A percentile compares a stretch with the other conserved stretches of the same genome.
phyloP scores from a whole-genome alignment of 2,329 filamentous ascomycete genomes.

The Stagonosporopsis tanaceti region DNA sequence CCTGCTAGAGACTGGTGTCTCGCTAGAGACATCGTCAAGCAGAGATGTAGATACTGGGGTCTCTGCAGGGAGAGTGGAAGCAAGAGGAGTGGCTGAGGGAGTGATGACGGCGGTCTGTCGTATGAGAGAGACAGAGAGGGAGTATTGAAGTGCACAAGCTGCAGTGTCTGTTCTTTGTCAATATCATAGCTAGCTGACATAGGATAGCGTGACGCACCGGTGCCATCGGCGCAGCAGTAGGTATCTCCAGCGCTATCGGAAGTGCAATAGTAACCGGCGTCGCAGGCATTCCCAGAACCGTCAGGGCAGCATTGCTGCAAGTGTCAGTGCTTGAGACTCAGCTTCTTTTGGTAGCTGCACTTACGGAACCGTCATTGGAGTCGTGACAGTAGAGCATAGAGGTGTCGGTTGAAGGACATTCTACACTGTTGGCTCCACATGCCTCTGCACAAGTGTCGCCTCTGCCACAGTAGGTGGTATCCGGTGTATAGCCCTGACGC shows the following conservation, averaged over 20 bases:
- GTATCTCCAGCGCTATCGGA: constrained; percentile 60
- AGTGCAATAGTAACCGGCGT: constrained; percentile 69
- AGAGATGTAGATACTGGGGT: constrained; percentile 9
- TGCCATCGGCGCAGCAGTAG: constrained; percentile 67
- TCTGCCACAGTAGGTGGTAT: constrained; percentile 58
- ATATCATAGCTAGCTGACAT: not conserved
- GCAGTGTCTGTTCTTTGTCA: constrained; percentile 50
- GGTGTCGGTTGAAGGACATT: constrained; percentile 59
- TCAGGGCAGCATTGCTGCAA: constrained; percentile 63
- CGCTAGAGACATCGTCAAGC: constrained; percentile 9
- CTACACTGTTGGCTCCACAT: constrained; percentile 60
- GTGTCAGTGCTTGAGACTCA: not conserved
- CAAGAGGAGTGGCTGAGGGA: constrained; percentile 1
- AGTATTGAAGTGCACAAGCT: constrained; percentile 63
- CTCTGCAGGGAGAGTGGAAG: constrained; percentile 9
- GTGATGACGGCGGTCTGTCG: constrained; percentile 50
- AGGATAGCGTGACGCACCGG: constrained; percentile 30
- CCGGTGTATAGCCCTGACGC: constrained; percentile 56
- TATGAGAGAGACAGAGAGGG: constrained; percentile 59
- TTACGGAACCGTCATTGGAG: constrained; percentile 54
- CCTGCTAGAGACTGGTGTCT: not conserved
- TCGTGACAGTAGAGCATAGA: constrained; percentile 66
- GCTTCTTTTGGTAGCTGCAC: not conserved
- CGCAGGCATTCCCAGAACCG: constrained; percentile 67
- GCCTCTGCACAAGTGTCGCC: constrained; percentile 64